Evolutionary conservation across 768 basidiomycete species (phyloP), one percentile per base, ranked within the genome.

Genomic region (Asterophora parasitica): DNA sequence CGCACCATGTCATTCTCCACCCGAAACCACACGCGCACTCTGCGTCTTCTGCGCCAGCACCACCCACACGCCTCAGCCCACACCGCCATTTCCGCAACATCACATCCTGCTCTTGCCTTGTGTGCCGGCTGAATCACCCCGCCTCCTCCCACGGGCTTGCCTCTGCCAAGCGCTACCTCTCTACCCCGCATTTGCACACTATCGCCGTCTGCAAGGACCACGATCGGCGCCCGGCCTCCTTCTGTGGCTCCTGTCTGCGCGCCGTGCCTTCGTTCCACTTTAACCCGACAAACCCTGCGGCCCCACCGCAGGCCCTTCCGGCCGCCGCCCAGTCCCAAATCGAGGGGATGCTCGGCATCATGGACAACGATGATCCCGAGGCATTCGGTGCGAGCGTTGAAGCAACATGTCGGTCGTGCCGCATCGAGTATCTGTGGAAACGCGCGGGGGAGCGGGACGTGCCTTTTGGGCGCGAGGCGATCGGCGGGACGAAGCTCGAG

Each of bases 291-390:
- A 23, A 23, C 23, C 23, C 23, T 6, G 23, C 23, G 3, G 23
- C 23, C 23, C 23, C 30, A 8, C 30, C 8, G 30, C 30, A 8
- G 47, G 54, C 2, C 38, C 50, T 23, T 1, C 51, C 46, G 28
- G 47, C 54, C n/a, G 50, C 51, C 13, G 49, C 55, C 52, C 50
- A 12, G 43, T 4, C 30, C 9, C 60, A 20, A 56, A 66, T 17
- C 59, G 60, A 17, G 48, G 23, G 58, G 13, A 48, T 65, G 13
- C 71, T 81, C 9, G 75, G 71, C 26, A 77, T 79, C 50, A 65
- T 76, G 4, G 85, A 85, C 57, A 88, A 88, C 58, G 86, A 87
- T 51, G 87, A 89, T 61, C 76, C 81, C 13, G 78, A 82, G 10
- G 75, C 77, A 0, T 88, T 82, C 76, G 23, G 23, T 6, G 79